Evolutionary conservation across 106 monocot species (phyloP), one percentile per base, ranked within the genome.

Genomic region (Iris macrosiphon): DNA sequence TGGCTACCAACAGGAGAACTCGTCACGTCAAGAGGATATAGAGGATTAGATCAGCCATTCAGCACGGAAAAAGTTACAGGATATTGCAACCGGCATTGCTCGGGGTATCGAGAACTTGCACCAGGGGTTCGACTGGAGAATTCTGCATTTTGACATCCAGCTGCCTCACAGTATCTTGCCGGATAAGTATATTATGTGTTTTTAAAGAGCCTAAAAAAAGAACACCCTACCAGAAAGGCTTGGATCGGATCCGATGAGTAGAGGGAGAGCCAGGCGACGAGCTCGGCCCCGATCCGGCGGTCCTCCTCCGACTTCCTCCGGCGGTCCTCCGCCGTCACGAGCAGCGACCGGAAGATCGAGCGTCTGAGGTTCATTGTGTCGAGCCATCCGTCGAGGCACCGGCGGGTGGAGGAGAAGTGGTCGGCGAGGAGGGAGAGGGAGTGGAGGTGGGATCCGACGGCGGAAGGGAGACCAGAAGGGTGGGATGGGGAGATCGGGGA

Each of bases 351-450:
- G 65, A 74, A 80, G 8, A 80, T 59, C n/a, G 74, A 74, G 37
- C 74, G 75, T 65, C 61, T 57, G 26, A 66, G 56, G 31, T 57
- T 66, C 55, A 43, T 59, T 41, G 49, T 55, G 28, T 62, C 74
- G 49, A 35, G 41, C 74, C 80, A 80, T 1, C 55, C 65, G 35
- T 74, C 80, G 12, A 75, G 46, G 43, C 80, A 80, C 47, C 54
- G 1, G 20, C 58, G 11, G 31, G 6, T 1, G 6, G 12, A 7
- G 55, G 21, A 48, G 49, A 56, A 33, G 38, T 51, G 31, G 50
- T 52, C 75, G 32, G 63, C 57, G 12, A 75, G 68, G 31, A 28
- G 38, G 54, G 59, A 31, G 55, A 72, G 65, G 14, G 52, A 37
- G 34, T 64, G 37, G 53, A 76, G 51, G 7, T 31, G 29, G 20